Base-by-base conservation (phyloP, 2,329 filamentous ascomycete genomes). In the Aspergillus candidus region DNA sequence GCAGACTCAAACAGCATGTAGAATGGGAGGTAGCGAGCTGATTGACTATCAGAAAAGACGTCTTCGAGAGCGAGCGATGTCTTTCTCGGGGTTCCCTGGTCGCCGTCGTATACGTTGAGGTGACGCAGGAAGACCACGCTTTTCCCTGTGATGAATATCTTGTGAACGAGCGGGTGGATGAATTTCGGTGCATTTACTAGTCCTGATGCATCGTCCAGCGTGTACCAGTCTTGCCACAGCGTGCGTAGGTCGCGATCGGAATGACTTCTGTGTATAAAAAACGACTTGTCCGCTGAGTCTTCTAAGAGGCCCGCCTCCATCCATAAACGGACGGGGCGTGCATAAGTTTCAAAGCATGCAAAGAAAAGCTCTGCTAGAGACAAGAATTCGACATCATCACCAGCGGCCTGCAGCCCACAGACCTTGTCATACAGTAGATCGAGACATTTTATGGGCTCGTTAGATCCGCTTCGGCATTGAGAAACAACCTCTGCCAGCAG, bases 121-220 rank as follows among this genome's bases (percentile, higher is more conserved):
- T 84, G 78, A 48, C 83, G 83, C n/a, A 96, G 69, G 35, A 96
- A 84, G 1, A 93, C 80, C 43, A 93, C 83, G 55, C 85, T 94
- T 66, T 96, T 96, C 0, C 91, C 91, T 1, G 88, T 83, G 1
- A 83, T 88, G 56, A 95, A 91, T 32, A 96, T 88, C 49, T 82
- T 85, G 17, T 72, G 69, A 0, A 80, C 80, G 2, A 83, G 78
- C 2, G 83, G 76, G 32, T 82, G 79, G 4, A 96, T 73, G 52
- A 95, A 96, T 3, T 70, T 75, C 0, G 91, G 90, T 0, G 84
- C 82, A 54, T 84, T 80, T 1, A 89, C 63, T 2, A 69, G 67
- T 12, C 82, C 80, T 34, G 52, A 40, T 4, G 80, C 72, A 3
- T 75, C 64, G 1, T 81, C 79, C 11, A 96, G 70, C 15, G 76